Evolutionary conservation across 441 rosid species (phyloP).

Genomic region (Syzygium syzygioides): DNA sequence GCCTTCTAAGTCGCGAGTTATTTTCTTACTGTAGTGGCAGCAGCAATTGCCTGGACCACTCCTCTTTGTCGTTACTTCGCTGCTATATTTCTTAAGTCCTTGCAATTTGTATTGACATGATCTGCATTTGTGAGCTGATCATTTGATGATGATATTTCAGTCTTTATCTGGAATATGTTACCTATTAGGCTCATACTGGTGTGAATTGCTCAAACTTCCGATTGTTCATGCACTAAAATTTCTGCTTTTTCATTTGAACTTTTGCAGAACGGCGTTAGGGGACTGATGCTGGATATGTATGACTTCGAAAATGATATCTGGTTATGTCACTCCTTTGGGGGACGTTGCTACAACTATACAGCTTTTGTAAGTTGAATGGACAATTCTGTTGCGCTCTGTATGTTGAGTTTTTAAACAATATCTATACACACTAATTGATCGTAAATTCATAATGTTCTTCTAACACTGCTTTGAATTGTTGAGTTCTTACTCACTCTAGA

Average conservation of each 20-base stretch:
- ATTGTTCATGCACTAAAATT: background rate
- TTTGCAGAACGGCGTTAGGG: constrained; percentile 66
- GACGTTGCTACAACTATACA: constrained; percentile 43
- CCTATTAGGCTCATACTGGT: background rate
- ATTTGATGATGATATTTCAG: background rate
- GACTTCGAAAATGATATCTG: constrained; percentile 52
- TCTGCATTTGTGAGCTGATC: background rate
- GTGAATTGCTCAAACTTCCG: background rate
- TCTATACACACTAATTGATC: background rate
- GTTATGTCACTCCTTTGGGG: constrained; percentile 68
- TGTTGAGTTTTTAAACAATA: background rate
- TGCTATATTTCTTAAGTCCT: background rate
- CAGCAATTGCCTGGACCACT: background rate
- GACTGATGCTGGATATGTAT: constrained; percentile 65
- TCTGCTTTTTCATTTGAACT: background rate
- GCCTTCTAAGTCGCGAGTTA: background rate
- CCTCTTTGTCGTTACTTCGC: background rate
- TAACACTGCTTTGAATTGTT: background rate
- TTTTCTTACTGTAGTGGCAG: background rate
- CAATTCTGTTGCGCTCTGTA: background rate
- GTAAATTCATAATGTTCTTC: background rate
- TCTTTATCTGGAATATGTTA: background rate
- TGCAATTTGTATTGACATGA: background rate
- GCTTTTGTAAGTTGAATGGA: constrained; percentile 46
- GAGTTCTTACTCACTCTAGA: background rate